These are phyloP conservation scores for Diaporthe sp. DNA, from an alignment of 2,329 filamentous ascomycete genomes.

Conservation along the genomic window DNA sequence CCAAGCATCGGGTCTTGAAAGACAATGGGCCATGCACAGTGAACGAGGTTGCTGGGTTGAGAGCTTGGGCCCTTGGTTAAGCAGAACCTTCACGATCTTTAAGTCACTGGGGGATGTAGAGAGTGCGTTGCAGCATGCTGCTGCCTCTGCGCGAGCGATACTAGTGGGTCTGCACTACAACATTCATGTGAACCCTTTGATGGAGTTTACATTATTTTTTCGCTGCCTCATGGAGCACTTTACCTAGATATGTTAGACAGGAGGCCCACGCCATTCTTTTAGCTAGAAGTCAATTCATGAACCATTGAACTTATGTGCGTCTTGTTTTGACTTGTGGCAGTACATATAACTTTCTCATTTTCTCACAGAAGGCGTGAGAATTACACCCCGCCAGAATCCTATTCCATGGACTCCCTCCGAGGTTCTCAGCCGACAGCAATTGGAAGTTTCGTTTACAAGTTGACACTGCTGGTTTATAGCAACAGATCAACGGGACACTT, in stretches of 20 bases:
- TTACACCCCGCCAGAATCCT: too few species aligned
- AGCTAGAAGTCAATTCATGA: neutral
- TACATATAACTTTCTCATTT: too few species aligned
- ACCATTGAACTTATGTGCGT: neutral
- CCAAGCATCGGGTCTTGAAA: neutral
- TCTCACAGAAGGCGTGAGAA: too few species aligned
- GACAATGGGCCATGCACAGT: neutral
- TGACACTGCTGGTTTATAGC: too few species aligned
- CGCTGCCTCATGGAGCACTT: neutral
- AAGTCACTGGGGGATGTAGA: neutral
- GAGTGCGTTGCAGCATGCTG: neutral
- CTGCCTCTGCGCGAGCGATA: neutral
- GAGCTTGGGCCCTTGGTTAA: neutral
- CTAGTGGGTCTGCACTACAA: too few species aligned
- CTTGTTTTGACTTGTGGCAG: too few species aligned
- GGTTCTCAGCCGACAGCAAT: too few species aligned
- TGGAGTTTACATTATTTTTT: too few species aligned
- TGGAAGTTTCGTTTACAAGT: too few species aligned
- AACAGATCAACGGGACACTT: too few species aligned
- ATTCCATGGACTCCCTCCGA: too few species aligned
- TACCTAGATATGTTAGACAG: neutral
- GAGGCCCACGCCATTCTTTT: neutral
- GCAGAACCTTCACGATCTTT: neutral
- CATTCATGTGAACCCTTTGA: too few species aligned
- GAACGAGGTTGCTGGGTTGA: neutral